Conservation (phyloP, 441 rosid genomes). For the Mallotus repandus region DNA sequence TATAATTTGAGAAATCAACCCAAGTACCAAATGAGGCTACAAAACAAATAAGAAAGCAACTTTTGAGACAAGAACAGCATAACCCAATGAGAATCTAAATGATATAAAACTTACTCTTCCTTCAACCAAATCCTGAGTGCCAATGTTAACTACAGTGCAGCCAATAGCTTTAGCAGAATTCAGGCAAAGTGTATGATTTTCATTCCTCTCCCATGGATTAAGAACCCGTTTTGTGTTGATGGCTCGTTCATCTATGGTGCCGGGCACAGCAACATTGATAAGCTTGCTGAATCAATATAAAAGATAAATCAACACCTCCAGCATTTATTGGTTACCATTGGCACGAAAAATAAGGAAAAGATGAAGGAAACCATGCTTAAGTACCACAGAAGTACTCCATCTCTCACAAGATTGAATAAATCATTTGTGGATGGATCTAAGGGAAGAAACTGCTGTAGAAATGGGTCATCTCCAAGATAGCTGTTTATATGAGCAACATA, state of each 20-base stretch:
- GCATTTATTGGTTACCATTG: conserved; percentile 12
- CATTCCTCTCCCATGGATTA: conserved; percentile 96
- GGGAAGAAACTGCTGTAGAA: conserved; percentile 83
- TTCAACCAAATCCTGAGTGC: conserved; percentile 91
- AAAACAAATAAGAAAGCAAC: conserved; percentile 21
- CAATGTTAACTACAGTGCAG: conserved; percentile 95
- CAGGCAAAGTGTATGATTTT: conserved; percentile 91
- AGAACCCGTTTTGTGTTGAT: conserved; percentile 78
- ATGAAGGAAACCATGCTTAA: conserved; percentile 20
- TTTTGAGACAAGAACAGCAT: conserved; percentile 9
- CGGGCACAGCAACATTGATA: conserved; percentile 93
- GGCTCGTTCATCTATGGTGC: conserved; percentile 95
- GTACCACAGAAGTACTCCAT: conserved; percentile 98
- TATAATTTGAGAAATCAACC: conserved; percentile 94
- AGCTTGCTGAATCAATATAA: conserved; percentile 69
- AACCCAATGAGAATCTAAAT: conserved; percentile 21
- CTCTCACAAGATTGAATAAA: conserved; percentile 80
- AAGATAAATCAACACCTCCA: conserved; percentile 20
- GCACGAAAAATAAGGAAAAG: background rate
- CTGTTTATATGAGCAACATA: conserved; percentile 89
- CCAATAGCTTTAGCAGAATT: conserved; percentile 99
- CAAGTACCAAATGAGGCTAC: conserved; percentile 95
- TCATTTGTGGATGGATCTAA: conserved; percentile 74
- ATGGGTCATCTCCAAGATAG: conserved; percentile 89
- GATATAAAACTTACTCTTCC: conserved; percentile 74